Evolutionary conservation across 2,329 filamentous ascomycete genomes (phyloP).

Genomic region (Ilyonectria mors-panacis): DNA sequence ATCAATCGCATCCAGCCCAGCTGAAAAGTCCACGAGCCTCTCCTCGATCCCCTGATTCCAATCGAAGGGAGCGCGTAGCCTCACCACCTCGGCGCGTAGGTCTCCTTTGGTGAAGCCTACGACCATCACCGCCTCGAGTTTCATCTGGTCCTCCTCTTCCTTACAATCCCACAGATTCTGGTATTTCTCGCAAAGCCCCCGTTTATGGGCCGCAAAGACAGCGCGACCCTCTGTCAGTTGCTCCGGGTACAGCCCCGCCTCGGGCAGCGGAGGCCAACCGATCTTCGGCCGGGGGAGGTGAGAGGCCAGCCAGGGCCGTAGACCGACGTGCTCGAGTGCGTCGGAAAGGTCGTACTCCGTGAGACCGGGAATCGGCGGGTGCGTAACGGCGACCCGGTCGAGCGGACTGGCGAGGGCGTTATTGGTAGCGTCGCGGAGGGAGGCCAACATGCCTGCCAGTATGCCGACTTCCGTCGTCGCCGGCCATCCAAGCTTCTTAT

Average conservation of each 20-base stretch:
- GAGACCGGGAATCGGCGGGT: not conserved
- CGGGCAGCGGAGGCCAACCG: not conserved
- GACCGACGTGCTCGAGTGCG: constrained; percentile 6
- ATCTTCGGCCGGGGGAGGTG: constrained; percentile 4
- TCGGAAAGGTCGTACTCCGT: not conserved
- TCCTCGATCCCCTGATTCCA: not conserved
- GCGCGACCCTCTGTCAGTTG: constrained; percentile 20
- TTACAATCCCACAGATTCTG: constrained; percentile 3
- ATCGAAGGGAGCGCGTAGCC: constrained; percentile 6
- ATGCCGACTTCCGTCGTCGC: constrained; percentile 8
- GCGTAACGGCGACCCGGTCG: not conserved
- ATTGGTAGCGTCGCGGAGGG: constrained; percentile 5
- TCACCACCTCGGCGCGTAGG: constrained; percentile 20
- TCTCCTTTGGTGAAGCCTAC: constrained; percentile 18
- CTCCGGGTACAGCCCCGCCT: not conserved
- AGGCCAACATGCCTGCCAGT: constrained; percentile 8
- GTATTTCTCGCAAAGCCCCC: constrained; percentile 18
- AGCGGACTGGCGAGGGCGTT: not conserved
- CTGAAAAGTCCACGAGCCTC: not conserved
- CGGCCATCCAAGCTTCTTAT: constrained; percentile 29
- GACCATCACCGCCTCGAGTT: not conserved
- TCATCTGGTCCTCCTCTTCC: constrained; percentile 8
- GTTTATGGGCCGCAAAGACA: constrained; percentile 17
- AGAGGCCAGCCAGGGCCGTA: not conserved
- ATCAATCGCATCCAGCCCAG: not conserved